phyloP scores from a whole-genome alignment of 2,329 filamentous ascomycete species.

The Lecanosticta acicola region DNA sequence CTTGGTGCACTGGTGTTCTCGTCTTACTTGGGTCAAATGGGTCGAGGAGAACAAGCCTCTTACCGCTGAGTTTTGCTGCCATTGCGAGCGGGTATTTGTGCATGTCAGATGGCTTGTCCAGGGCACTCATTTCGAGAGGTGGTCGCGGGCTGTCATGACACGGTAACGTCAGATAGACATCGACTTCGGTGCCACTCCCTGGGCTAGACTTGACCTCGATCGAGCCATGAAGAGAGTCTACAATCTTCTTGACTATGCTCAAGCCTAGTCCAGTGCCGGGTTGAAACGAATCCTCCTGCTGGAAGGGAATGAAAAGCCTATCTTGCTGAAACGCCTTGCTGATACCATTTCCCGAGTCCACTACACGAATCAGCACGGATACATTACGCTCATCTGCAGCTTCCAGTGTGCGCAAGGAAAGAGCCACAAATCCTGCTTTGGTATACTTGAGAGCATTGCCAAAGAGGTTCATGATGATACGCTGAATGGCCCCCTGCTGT shows the following conservation, averaged over 20 bases:
- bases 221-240: conserved; percentile 53
- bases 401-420: conserved; percentile 32
- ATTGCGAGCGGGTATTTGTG: conserved; percentile 7
- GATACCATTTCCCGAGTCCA: conserved; percentile 34
- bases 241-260: conserved; percentile 43
- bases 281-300: conserved; percentile 31
- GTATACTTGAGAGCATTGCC: conserved; percentile 49
- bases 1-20: conserved; percentile 8
- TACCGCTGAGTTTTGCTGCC: conserved; percentile 12
- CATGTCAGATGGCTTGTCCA: neutral
- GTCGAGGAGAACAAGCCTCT: conserved; percentile 21
- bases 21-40: neutral
- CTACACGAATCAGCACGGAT: conserved; percentile 17
- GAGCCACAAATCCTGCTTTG: conserved; percentile 36
- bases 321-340: conserved; percentile 27
- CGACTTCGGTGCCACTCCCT: conserved; percentile 23
- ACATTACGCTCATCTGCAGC: conserved; percentile 10
- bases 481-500: conserved; percentile 43
- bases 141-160: too few relatives aligned
- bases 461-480: conserved; percentile 44
- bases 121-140: conserved; percentile 6
- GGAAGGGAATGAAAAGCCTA: conserved; percentile 32
- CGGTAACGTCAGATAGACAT: conserved; percentile 17
- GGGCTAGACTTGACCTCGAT: conserved; percentile 53
- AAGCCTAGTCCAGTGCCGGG: conserved; percentile 34